Evolutionary conservation across 176 grass and related monocot species (phyloP).

Genomic region (Otatea glauca): DNA sequence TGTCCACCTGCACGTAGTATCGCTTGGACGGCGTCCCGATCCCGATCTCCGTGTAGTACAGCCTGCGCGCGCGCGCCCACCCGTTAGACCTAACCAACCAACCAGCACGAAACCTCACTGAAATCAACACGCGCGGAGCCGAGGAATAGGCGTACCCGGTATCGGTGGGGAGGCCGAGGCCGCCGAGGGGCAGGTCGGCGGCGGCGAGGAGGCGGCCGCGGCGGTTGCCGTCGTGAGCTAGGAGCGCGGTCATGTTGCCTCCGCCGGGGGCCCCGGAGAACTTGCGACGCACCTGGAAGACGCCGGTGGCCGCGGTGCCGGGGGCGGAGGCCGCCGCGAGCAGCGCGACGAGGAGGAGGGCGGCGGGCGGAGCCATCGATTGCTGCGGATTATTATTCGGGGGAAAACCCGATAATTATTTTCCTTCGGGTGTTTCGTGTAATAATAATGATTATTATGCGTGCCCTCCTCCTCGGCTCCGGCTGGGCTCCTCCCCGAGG

Average conservation of each 20-base stretch:
- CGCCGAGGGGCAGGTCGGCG: constrained; percentile 62
- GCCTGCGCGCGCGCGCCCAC: constrained; percentile 39
- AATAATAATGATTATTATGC: not conserved
- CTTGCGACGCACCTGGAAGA: constrained; percentile 58
- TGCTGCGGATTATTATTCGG: not conserved
- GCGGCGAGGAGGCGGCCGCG: constrained; percentile 57
- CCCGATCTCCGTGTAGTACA: constrained; percentile 85
- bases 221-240: constrained; percentile 57
- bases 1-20: constrained; percentile 90
- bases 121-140: not conserved
- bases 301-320: constrained; percentile 15
- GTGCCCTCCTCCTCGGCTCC: not conserved
- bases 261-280: not conserved
- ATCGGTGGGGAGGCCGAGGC: constrained; percentile 63
- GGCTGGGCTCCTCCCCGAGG: constrained; percentile 5
- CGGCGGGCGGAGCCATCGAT: constrained; percentile 33
- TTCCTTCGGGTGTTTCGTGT: not conserved
- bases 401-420: not conserved
- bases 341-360: constrained; percentile 31
- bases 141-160: constrained; percentile 51
- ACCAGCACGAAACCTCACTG: not conserved
- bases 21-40: constrained; percentile 77
- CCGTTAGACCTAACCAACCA: not conserved
- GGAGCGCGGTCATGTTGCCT: constrained; percentile 36
- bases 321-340: not conserved